Conservation (phyloP, 2,329 filamentous ascomycete species). For the Pseudocercospora cruenta region DNA sequence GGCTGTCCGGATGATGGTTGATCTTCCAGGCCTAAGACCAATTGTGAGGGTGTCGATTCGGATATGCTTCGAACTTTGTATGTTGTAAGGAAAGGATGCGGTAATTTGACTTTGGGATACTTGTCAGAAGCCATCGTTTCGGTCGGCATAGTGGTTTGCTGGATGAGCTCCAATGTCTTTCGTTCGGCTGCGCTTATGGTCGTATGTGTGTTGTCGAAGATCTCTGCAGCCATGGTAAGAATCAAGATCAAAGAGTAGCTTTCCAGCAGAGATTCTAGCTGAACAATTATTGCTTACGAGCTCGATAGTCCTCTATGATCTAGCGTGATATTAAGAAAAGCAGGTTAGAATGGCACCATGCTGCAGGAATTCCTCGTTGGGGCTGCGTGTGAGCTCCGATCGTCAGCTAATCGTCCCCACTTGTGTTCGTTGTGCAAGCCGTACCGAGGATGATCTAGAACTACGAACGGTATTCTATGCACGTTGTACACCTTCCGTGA, state of each 20-base stretch:
- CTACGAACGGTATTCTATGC: not conserved
- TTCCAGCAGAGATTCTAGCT: not conserved
- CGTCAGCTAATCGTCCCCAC: not conserved
- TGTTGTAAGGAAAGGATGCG: slow-evolving; percentile 51
- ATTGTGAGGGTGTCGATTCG: slow-evolving; percentile 19
- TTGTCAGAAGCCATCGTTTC: slow-evolving; percentile 5
- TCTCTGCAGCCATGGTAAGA: slow-evolving; percentile 1
- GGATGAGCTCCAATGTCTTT: not conserved
- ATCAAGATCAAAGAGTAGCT: not conserved
- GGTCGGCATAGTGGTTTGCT: not conserved
- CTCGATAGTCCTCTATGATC: not conserved
- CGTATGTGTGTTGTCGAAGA: not conserved
- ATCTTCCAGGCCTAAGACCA: slow-evolving; percentile 42
- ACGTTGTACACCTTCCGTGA: not conserved
- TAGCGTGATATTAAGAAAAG: not conserved
- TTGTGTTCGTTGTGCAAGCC: not conserved
- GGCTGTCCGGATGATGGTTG: slow-evolving; percentile 39
- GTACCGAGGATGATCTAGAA: not conserved
- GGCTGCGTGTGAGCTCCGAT: not conserved
- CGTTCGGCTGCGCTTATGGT: not conserved
- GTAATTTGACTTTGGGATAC: slow-evolving; percentile 48
- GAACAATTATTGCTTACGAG: not conserved
- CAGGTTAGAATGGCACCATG: not conserved
- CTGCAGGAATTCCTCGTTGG: not conserved
- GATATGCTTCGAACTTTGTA: slow-evolving; percentile 41